Conservation (phyloP, 345 rosid genomes). For the Hypericum androsaemum region DNA sequence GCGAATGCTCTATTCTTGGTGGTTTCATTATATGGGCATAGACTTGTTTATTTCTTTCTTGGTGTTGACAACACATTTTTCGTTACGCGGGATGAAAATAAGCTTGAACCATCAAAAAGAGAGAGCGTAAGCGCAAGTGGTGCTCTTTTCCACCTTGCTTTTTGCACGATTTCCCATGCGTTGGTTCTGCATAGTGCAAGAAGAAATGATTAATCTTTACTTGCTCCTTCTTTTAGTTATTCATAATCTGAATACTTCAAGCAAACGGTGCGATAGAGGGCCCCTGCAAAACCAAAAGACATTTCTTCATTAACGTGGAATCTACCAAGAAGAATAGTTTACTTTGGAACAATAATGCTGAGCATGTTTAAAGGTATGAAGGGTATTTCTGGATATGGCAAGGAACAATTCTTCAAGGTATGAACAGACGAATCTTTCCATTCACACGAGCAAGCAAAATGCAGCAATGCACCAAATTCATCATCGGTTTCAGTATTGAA, state of each 20-base stretch:
- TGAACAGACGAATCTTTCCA: too few relatives aligned
- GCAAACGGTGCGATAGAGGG: constrained; percentile 94
- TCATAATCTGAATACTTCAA: constrained; percentile 95
- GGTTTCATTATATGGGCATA: neutral
- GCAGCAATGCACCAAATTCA: too few relatives aligned
- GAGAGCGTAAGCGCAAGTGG: constrained; percentile 99
- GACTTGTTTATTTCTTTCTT: neutral
- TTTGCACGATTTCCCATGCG: neutral
- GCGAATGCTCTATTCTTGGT: neutral
- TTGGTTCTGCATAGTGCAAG: constrained; percentile 3
- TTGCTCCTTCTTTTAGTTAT: constrained; percentile 37
- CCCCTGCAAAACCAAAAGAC: constrained; percentile 90
- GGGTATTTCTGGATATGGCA: too few relatives aligned
- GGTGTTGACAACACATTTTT: constrained; percentile 8
- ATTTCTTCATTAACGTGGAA: constrained; percentile 95
- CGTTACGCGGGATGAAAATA: constrained; percentile 61
- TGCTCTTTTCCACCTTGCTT: constrained; percentile 6
- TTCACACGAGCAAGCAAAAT: too few relatives aligned
- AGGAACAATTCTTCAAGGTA: too few relatives aligned
- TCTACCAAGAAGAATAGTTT: constrained; percentile 18
- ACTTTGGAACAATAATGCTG: constrained; percentile 1
- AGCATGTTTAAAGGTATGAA: neutral
- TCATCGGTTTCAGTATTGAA: too few relatives aligned
- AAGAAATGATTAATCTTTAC: neutral
- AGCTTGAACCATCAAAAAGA: constrained; percentile 88